These are phyloP conservation scores for Vaccinium myrtillus DNA, from an alignment of 148 eudicot species.

Conservation along the genomic window DNA sequence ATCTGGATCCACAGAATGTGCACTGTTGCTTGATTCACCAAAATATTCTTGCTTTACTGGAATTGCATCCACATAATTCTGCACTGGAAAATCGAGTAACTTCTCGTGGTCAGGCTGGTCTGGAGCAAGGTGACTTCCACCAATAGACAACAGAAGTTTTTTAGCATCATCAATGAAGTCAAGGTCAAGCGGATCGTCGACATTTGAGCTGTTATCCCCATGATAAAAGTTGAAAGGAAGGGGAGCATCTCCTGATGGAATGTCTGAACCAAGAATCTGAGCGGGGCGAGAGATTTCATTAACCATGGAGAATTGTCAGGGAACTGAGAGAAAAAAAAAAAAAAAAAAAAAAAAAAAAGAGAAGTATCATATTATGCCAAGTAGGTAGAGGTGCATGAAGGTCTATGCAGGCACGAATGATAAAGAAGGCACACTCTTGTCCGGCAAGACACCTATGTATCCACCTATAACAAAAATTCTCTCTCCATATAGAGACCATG, in stretches of 20 bases:
- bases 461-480: neutral
- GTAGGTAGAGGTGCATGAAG: neutral
- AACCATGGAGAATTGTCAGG: neutral
- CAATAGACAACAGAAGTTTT: slow-evolving; percentile 22
- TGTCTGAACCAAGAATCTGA: slow-evolving; percentile 49
- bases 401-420: neutral
- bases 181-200: slow-evolving; percentile 27
- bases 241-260: slow-evolving; percentile 30
- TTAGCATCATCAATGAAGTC: slow-evolving; percentile 31
- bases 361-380: neutral
- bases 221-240: slow-evolving; percentile 29
- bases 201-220: slow-evolving; percentile 33
- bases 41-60: slow-evolving; percentile 54
- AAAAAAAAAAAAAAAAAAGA: neutral
- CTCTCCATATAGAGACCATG: neutral
- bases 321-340: neutral
- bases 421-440: neutral
- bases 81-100: slow-evolving; percentile 37
- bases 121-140: slow-evolving; percentile 27
- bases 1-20: slow-evolving; percentile 36
- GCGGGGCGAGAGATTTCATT: slow-evolving; percentile 5
- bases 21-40: slow-evolving; percentile 43
- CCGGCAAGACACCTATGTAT: neutral
- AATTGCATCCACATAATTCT: slow-evolving; percentile 28
- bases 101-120: slow-evolving; percentile 38